Evolutionary conservation across 805 yeast genomes (phyloP).

Genomic region (Sporopachydermia quercuum): DNA sequence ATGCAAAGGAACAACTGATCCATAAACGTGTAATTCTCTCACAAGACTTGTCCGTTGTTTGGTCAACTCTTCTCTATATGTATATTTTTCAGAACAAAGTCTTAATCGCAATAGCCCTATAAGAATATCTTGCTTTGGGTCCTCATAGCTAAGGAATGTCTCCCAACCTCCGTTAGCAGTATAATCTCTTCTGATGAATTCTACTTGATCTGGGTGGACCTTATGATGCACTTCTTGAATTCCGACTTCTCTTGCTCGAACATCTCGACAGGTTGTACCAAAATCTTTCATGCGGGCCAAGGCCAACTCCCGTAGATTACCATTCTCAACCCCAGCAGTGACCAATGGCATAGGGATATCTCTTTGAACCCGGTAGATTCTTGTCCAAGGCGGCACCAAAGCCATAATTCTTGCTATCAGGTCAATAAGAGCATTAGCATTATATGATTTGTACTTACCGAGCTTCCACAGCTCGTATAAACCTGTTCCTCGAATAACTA

Average conservation of each 20-base stretch:
- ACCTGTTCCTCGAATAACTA: slow-evolving; percentile 96
- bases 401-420: slow-evolving; percentile 92
- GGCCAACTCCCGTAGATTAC: slow-evolving; percentile 89
- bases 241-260: slow-evolving; percentile 95
- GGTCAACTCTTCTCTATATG: slow-evolving; percentile 79
- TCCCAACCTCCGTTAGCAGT: slow-evolving; percentile 99
- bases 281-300: slow-evolving; percentile 96
- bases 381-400: slow-evolving; percentile 97
- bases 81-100: slow-evolving; percentile 76
- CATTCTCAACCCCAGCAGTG: slow-evolving; percentile 95
- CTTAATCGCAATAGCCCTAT: slow-evolving; percentile 83
- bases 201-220: slow-evolving; percentile 94
- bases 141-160: slow-evolving; percentile 90
- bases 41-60: slow-evolving; percentile 81
- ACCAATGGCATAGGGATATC: slow-evolving; percentile 99
- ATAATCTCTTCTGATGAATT: slow-evolving; percentile 86
- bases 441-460: slow-evolving; percentile 86
- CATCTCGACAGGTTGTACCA: slow-evolving; percentile 91
- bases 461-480: slow-evolving; percentile 94
- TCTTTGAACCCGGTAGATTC: slow-evolving; percentile 95
- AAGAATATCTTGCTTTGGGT: slow-evolving; percentile 89
- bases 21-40: slow-evolving; percentile 95
- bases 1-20: slow-evolving; percentile 93
- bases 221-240: slow-evolving; percentile 97
- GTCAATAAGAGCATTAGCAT: slow-evolving; percentile 87